phyloP scores from a whole-genome alignment of 2,329 filamentous ascomycete species.

The Pochonia chlamydosporia region DNA sequence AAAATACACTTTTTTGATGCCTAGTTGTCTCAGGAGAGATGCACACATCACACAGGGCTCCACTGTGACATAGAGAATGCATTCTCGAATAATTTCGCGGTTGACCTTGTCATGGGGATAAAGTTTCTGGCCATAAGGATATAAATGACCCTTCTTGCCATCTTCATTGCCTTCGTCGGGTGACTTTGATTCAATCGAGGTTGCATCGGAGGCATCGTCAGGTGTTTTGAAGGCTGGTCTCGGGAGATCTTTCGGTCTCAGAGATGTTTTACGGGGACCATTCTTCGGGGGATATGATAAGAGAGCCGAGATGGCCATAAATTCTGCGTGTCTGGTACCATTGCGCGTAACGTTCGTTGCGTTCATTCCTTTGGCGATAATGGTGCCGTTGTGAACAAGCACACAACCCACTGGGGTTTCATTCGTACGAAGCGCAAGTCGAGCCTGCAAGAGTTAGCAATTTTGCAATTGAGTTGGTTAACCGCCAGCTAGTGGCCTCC shows the following conservation, averaged over 20 bases:
- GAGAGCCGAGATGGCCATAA: slow-evolving; percentile 69
- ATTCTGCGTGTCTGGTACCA: slow-evolving; percentile 92
- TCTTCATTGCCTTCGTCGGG: slow-evolving; percentile 46
- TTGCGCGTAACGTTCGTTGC: slow-evolving; percentile 88
- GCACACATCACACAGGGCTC: slow-evolving; percentile 99
- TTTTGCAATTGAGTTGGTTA: not conserved
- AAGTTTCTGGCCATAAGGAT: slow-evolving; percentile 55
- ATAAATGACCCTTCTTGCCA: slow-evolving; percentile 50
- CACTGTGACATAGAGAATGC: slow-evolving; percentile 88
- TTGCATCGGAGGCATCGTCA: slow-evolving; percentile 17
- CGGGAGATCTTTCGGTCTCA: slow-evolving; percentile 27
- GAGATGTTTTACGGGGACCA: slow-evolving; percentile 23
- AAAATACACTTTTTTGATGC: slow-evolving; percentile 86
- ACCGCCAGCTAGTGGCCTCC: not conserved
- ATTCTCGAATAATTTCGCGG: slow-evolving; percentile 61
- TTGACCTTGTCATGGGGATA: slow-evolving; percentile 53
- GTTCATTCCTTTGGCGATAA: slow-evolving; percentile 92
- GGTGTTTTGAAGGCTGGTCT: slow-evolving; percentile 3
- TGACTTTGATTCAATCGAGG: slow-evolving; percentile 15
- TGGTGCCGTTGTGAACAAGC: slow-evolving; percentile 69
- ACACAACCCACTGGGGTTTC: slow-evolving; percentile 98
- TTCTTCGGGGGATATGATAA: slow-evolving; percentile 34
- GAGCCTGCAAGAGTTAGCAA: slow-evolving; percentile 52
- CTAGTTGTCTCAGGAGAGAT: slow-evolving; percentile 80
- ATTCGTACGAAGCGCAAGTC: slow-evolving; percentile 75